Evolutionary conservation across 2,329 filamentous ascomycete species (phyloP), one percentile per base, ranked within the genome.

Genomic region (Pseudogymnoascus sp.): DNA sequence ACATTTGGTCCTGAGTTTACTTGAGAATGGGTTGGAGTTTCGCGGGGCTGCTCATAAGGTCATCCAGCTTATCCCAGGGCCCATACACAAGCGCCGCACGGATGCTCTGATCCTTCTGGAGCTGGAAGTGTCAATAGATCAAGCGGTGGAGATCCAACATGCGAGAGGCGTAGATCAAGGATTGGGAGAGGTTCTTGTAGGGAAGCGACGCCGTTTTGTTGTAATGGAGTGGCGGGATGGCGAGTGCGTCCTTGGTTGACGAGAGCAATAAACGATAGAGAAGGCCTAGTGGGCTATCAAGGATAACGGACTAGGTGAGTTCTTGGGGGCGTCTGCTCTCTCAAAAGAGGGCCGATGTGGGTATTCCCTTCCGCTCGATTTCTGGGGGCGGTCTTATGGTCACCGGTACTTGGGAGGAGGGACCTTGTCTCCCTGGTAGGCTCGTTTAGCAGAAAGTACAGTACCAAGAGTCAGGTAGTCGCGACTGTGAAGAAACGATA

Each of bases 241-340:
- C 51, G 51, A 60, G 25, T 31, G 51, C 10, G 41, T 43, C 6
- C 41, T 11, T 21, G 19, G 41, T 45, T 23, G 19, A 45, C 41
- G 41, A 45, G 19, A 45, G 41, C 25, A n/a, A 34, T 60, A 60
- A 60, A 60, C 25, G 51, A 60, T 60, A 36, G 51, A n/a, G 51
- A 60, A 60, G 23, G 14, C 23, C 51, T 34, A 60, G 51, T 60
- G 51, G 51, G 51, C 51, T 60, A 60, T 60, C 51, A 60, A 60
- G 51, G 51, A 60, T 60, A 36, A 60, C 34, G 25, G 34, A 60
- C 51, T 21, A 60, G 51, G 51, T 60, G 51, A 60, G 51, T 60
- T 14, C 19, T 60, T 25, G 51, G 28, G 10, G 51, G 51, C 51
- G 51, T 34, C 51, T 16, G 25, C 25, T 11, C 7, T 60, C 51